phyloP scores from a whole-genome alignment of 441 rosid genomes.

The Erysimum pusillum region DNA sequence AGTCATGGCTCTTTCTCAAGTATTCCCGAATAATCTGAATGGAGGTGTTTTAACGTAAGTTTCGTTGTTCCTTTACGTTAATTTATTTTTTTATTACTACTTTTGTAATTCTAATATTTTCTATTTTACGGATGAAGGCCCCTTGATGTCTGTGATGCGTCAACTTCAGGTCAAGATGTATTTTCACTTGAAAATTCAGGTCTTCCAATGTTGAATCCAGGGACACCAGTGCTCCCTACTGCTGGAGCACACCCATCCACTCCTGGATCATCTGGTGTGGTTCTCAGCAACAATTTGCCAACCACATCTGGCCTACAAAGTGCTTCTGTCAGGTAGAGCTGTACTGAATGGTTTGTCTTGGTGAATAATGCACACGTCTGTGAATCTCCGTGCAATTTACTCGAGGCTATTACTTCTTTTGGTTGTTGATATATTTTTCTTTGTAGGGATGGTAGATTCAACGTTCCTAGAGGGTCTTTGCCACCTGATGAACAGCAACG shows the following conservation, averaged over 20 bases:
- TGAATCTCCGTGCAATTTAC: conserved; percentile 19
- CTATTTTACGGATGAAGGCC: conserved; percentile 79
- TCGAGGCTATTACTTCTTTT: conserved; percentile 21
- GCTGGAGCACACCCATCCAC: conserved; percentile 72
- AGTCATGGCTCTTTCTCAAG: conserved; percentile 84
- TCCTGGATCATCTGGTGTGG: conserved; percentile 74
- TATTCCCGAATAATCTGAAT: conserved; percentile 82
- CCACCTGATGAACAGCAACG: conserved; percentile 89
- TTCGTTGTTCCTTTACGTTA: conserved; percentile 26
- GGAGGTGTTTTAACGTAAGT: conserved; percentile 86
- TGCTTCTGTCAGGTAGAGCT: conserved; percentile 75
- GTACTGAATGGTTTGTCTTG: conserved; percentile 40
- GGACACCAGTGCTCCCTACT: conserved; percentile 66
- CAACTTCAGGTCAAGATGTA: conserved; percentile 74
- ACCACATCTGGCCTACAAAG: conserved; percentile 71
- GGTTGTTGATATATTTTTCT: conserved; percentile 37
- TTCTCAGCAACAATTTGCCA: conserved; percentile 64
- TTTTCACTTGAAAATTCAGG: conserved; percentile 73
- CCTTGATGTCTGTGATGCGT: conserved; percentile 85
- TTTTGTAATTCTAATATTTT: conserved; percentile 41
- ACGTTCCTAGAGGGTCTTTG: conserved; percentile 74
- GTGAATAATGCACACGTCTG: conserved; percentile 26
- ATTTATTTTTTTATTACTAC: conserved; percentile 34
- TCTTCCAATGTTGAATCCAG: conserved; percentile 74
- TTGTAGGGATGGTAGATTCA: conserved; percentile 82